Conservation (phyloP, 768 basidiomycete species). For the Panaeolus papilionaceus region DNA sequence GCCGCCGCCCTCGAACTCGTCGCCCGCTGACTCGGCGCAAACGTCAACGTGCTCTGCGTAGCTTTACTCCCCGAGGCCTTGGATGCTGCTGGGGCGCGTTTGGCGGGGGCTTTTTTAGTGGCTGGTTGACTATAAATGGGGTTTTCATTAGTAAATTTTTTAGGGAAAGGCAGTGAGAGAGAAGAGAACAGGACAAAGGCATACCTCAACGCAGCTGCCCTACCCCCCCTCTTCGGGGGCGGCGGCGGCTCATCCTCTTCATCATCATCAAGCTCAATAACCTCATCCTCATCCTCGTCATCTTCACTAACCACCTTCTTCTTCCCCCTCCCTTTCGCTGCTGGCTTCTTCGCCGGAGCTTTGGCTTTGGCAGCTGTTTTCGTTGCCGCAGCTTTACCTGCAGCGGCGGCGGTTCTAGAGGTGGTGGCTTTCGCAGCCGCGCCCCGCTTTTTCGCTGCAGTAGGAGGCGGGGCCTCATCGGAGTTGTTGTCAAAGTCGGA, state of each 20-base stretch:
- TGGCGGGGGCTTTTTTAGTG: slow-evolving; percentile 20
- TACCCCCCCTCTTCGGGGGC: slow-evolving; percentile 11
- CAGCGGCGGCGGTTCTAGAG: slow-evolving; percentile 39
- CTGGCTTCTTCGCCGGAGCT: slow-evolving; percentile 27
- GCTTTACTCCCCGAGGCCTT: slow-evolving; percentile 58
- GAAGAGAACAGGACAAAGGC: background rate
- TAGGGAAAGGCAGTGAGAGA: background rate
- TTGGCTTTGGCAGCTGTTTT: slow-evolving; percentile 43
- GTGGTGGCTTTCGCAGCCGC: slow-evolving; percentile 34
- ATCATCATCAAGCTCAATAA: slow-evolving; percentile 21
- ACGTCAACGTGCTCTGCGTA: slow-evolving; percentile 62
- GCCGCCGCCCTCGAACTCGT: slow-evolving; percentile 69
- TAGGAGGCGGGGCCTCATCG: slow-evolving; percentile 44
- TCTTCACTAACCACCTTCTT: slow-evolving; percentile 55
- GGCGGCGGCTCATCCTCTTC: background rate
- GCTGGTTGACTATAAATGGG: background rate
- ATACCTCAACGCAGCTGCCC: slow-evolving; percentile 16
- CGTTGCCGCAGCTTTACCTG: slow-evolving; percentile 40
- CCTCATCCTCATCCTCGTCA: slow-evolving; percentile 21
- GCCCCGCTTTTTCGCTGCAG: slow-evolving; percentile 43
- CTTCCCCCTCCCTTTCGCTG: slow-evolving; percentile 42
- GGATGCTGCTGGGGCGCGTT: slow-evolving; percentile 42
- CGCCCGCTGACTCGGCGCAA: slow-evolving; percentile 60
- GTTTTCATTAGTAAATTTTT: background rate
- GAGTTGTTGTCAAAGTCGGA: slow-evolving; percentile 66